Evolutionary conservation across 2,329 filamentous ascomycete species (phyloP).

Genomic region (Fusarium pilosicola): DNA sequence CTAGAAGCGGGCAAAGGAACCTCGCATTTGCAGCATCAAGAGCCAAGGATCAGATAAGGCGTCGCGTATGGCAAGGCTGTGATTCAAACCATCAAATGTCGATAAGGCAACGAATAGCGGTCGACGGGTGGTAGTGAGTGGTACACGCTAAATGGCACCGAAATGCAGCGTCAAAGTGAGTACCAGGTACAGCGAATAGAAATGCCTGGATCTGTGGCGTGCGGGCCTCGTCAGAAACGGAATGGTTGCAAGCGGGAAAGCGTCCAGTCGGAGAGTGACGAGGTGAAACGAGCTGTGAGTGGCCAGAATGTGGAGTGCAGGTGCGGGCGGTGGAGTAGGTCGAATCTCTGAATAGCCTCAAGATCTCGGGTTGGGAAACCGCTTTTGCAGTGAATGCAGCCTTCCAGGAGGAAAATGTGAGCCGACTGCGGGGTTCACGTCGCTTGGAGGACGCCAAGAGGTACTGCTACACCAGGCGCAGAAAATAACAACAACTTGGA

Average conservation of each 20-base stretch:
- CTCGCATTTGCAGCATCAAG: constrained; percentile 5
- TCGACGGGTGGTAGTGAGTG: constrained; percentile 23
- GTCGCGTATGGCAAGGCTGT: constrained; percentile 35
- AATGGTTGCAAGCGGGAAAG: constrained; percentile 39
- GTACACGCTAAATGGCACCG: constrained; percentile 32
- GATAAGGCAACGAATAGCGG: constrained; percentile 34
- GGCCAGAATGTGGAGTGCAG: constrained; percentile 37
- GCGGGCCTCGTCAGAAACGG: constrained; percentile 35
- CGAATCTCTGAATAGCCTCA: constrained; percentile 55
- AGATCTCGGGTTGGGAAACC: constrained; percentile 38
- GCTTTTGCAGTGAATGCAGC: constrained; percentile 19
- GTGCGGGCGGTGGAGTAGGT: constrained; percentile 39
- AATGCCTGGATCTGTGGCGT: constrained; percentile 14
- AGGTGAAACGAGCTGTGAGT: constrained; percentile 41
- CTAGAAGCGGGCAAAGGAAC: not conserved
- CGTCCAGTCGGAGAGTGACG: constrained; percentile 29
- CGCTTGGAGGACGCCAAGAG: constrained; percentile 40
- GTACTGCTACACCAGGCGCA: constrained; percentile 46
- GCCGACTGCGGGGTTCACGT: constrained; percentile 34
- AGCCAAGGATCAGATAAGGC: constrained; percentile 28
- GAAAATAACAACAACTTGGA: constrained; percentile 50
- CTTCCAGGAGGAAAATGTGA: constrained; percentile 38
- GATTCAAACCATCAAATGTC: constrained; percentile 29
- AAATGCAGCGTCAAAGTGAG: constrained; percentile 30
- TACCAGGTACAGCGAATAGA: constrained; percentile 38